Conservation (phyloP, 495 filamentous ascomycete genomes). For the Aspergillus nanangensis region DNA sequence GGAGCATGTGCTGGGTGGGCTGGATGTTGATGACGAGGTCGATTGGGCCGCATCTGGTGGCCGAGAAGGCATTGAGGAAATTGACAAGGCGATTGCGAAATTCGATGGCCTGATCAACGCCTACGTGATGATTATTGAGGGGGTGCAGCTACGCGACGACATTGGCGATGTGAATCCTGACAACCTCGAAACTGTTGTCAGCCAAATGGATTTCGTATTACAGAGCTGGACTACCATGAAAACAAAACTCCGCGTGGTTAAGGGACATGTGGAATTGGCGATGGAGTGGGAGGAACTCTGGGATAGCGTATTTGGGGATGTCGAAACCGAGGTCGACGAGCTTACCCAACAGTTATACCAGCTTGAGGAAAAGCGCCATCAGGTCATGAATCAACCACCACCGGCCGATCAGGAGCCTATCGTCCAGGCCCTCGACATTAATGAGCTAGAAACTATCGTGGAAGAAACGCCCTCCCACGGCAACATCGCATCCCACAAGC, state of each 20-base stretch:
- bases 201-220: conserved; percentile 82
- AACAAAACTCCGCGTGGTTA: conserved; percentile 66
- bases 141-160: conserved; percentile 76
- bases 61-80: conserved; percentile 80
- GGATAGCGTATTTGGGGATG: conserved; percentile 89
- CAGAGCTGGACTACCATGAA: conserved; percentile 81
- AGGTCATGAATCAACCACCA: conserved; percentile 40
- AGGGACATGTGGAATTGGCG: conserved; percentile 87
- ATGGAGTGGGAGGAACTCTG: conserved; percentile 99
- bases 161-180: conserved; percentile 63
- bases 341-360: conserved; percentile 83
- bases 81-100: conserved; percentile 77
- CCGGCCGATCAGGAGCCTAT: conserved; percentile 49
- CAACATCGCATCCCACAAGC: conserved; percentile 47
- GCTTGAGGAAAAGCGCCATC: conserved; percentile 91
- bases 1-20: conserved; percentile 72
- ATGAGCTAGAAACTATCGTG: conserved; percentile 88
- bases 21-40: conserved; percentile 93
- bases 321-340: conserved; percentile 82
- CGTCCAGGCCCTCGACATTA: conserved; percentile 70
- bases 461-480: conserved; percentile 72
- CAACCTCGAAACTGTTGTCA: conserved; percentile 65
- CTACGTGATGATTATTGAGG: conserved; percentile 86
- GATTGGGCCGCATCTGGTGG: conserved; percentile 95
- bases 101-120: conserved; percentile 86